Evolutionary conservation across 495 filamentous ascomycete species (phyloP), one percentile per base, ranked within the genome.

Genomic region (Clavariopsis aquatica): DNA sequence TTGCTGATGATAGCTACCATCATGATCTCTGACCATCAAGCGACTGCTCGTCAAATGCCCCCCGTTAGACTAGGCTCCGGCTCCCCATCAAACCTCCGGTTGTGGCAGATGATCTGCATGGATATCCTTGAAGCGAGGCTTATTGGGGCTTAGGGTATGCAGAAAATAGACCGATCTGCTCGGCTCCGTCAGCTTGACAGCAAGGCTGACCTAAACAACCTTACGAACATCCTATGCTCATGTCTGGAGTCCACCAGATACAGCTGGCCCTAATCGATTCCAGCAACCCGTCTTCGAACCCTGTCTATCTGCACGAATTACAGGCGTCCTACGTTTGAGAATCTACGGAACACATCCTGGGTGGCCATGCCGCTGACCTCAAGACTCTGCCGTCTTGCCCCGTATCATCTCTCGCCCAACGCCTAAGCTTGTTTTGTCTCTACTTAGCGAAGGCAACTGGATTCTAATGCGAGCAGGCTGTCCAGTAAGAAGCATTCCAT

Each of bases 31-130:
- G 20, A 19, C 5, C 29, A 36, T 49, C 49, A 46, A 20, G 24
- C 38, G 36, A 15, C 34, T 47, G 31, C 49, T 22, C 43, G 17
- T 20, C 8, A 22, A 9, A 12, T 47, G 22, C 17, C 22, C n/a
- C 9, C 31, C 15, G 24, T 64, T 56, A 52, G 52, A 56, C 31
- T 64, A 41, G 57, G 52, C 26, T n/a, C 45, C 61, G 61, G 61
- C 41, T 64, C 61, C 61, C 61, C 61, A 64, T 46, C 24, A 13
- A 2, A 57, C 24, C 38, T 51, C 61, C 52, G 61, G 41, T n/a
- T 64, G 41, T 28, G 41, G 52, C 34, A 36, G 49, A 23, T 10
- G 43, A 45, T 28, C 17, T 1, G 29, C 43, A 45, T 1, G 24
- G 23, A 34, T 22, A 27, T 36, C n/a, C n/a, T n/a, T 57, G 29